Evolutionary conservation across 768 basidiomycete species (phyloP), one percentile per base, ranked within the genome.

Genomic region (Leucocoprinus leucothites): DNA sequence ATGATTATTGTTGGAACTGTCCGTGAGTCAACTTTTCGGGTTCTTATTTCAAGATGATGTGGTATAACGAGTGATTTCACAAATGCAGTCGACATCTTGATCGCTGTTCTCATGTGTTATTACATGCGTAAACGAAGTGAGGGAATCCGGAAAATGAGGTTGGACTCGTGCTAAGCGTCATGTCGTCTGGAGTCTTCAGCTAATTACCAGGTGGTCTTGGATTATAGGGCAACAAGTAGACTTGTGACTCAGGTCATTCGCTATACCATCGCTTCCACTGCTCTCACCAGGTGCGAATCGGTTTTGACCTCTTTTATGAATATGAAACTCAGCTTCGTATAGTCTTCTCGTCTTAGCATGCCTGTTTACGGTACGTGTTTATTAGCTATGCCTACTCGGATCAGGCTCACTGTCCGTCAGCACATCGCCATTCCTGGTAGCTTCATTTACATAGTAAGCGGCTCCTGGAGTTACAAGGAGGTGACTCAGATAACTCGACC

Each of bases 261-360:
- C 16, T 59, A 57, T 19, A 58, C 57, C 1, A 49, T 62, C 9
- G 56, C 49, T 2, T 60, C 61, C 6, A 54, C 56, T 7, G 19
- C 51, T 6, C 13, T 53, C 7, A 62, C 61, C 25, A 62, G 61
- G 60, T 61, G 11, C 6, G 26, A 1, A 36, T 31, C 7, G 8
- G n/a, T 11, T 31, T 31, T 19, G 28, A 18, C 3, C 16, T 14
- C 13, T 16, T 4, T 35, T 9, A 22, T 40, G n/a, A 31, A n/a
- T n/a, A n/a, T n/a, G n/a, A 6, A 51, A 26, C 28, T 31, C 31
- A 31, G 31, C 31, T 11, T 5, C 11, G 11, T 5, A 11, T 31
- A 62, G 58, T 41, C 26, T 62, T 21, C 28, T 62, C 34, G 58
- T 56, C 16, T 24, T 59, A 14, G 53, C 44, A 34, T 48, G 46